These are phyloP conservation scores for Leccinum uliginosum DNA, from an alignment of 768 basidiomycete species.

Conservation along the genomic window DNA sequence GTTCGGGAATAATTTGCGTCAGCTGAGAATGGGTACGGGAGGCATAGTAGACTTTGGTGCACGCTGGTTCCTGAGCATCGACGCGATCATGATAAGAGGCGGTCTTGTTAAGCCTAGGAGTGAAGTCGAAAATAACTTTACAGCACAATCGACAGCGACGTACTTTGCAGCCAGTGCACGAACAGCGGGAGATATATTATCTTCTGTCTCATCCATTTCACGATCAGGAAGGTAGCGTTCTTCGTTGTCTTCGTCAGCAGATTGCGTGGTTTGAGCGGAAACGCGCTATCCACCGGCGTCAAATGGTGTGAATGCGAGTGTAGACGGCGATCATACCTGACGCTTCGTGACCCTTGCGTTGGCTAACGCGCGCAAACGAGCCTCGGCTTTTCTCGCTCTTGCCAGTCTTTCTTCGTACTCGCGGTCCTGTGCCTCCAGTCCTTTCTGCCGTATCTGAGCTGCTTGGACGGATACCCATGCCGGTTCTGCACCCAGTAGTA, in stretches of 20 bases:
- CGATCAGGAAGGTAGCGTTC: conserved; percentile 70
- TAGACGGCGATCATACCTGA: conserved; percentile 40
- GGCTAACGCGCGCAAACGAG: conserved; percentile 46
- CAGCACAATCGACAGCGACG: conserved; percentile 10
- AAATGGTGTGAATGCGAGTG: not conserved
- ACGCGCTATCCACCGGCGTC: conserved; percentile 23
- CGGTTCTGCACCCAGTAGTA: conserved; percentile 37
- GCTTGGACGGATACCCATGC: conserved; percentile 79
- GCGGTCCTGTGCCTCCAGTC: conserved; percentile 62
- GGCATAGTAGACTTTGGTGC: conserved; percentile 87
- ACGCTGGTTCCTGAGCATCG: conserved; percentile 45
- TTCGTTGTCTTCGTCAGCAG: conserved; percentile 45
- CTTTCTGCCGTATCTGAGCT: conserved; percentile 54
- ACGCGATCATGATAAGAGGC: conserved; percentile 4
- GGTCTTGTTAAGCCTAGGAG: conserved; percentile 15
- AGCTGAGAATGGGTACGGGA: conserved; percentile 97
- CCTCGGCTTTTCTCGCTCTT: conserved; percentile 61
- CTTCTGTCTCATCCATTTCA: conserved; percentile 30
- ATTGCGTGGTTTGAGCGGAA: conserved; percentile 9
- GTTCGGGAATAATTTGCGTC: conserved; percentile 83
- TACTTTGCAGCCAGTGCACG: conserved; percentile 79
- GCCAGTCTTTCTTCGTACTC: conserved; percentile 60
- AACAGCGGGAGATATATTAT: conserved; percentile 73
- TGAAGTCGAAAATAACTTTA: not conserved
- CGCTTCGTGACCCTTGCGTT: conserved; percentile 58